Base-by-base conservation (phyloP, 1,139 yeast genomes). In the Yamadazyma siamensis region DNA sequence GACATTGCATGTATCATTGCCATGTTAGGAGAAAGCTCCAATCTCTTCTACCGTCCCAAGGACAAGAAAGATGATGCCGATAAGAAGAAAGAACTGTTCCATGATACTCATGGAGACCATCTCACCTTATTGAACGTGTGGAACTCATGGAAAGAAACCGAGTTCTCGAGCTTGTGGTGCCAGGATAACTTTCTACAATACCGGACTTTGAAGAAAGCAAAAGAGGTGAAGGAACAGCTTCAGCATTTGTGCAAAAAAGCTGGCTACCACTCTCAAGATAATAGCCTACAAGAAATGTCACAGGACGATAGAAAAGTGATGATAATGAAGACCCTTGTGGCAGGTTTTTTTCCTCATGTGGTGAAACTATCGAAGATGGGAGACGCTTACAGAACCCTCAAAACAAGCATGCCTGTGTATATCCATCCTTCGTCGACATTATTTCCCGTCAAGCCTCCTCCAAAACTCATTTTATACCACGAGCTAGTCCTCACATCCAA, bases 401-500 rank as follows among this genome's bases (percentile, higher is more conserved):
- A 79, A 43, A 71, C 73, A 33, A 75, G 75, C 38, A 86, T 80
- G 44, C 67, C 79, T 2, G 87, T 88, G 2, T 72, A 65, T 49
- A 71, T 91, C 6, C 98, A 91, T 49, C 98, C 98, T 0, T 82
- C 95, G 0, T 80, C 91, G 2, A 71, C 75, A 1, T 43, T 87
- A 25, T 71, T 68, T 46, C 66, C 71, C 6, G 62, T 68, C 11
- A 77, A 75, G 39, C 95, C 86, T 3, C 86, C 88, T 0, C 77
- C 91, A 5, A 79, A 75, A 44, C 65, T 77, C 49, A 54, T 91
- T 2, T 56, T 91, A 15, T 91, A 87, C 52, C 85, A 88, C 47
- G 96, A 89, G 47, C 63, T 91, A 46, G 91, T 91, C 25, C 61
- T 85, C 22, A 91, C 98, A 0, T 75, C 86, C 27, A 85, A 81